These are phyloP conservation scores for Piper longum DNA, from an alignment of 164 flowering plant species.

Conservation along the genomic window DNA sequence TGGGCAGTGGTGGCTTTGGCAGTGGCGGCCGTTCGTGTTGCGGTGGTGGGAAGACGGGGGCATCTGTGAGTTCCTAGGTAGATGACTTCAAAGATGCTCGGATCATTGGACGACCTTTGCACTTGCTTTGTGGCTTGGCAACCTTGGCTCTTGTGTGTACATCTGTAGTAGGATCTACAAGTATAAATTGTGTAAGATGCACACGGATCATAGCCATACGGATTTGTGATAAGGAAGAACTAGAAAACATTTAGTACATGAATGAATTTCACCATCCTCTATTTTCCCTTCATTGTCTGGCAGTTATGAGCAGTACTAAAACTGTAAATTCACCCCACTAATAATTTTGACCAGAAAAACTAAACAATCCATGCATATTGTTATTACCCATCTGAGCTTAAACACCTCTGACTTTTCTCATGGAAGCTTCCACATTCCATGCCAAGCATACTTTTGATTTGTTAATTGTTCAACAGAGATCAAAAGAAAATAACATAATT, in stretches of 20 bases:
- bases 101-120: conserved; percentile 77
- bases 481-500: too few species aligned
- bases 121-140: conserved; percentile 92
- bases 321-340: too few species aligned
- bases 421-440: too few species aligned
- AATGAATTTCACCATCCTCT: not conserved
- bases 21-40: not conserved
- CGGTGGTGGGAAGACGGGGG: conserved; percentile 15
- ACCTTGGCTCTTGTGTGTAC: conserved; percentile 60
- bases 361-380: too few species aligned
- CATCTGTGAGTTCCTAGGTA: conserved; percentile 77
- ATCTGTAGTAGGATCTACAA: conserved; percentile 89
- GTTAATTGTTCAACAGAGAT: not conserved
- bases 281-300: too few species aligned
- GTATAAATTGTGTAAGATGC: not conserved
- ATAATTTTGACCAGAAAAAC: too few species aligned
- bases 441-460: too few species aligned
- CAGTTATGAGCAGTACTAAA: too few species aligned
- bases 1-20: conserved; percentile 1
- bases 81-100: conserved; percentile 51
- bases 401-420: too few species aligned
- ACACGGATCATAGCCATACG: too few species aligned
- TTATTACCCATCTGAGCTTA: too few species aligned
- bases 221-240: too few species aligned
- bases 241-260: not conserved